Evolutionary conservation across 2,329 filamentous ascomycete genomes (phyloP).

Genomic region (Hypoxylon sp.): DNA sequence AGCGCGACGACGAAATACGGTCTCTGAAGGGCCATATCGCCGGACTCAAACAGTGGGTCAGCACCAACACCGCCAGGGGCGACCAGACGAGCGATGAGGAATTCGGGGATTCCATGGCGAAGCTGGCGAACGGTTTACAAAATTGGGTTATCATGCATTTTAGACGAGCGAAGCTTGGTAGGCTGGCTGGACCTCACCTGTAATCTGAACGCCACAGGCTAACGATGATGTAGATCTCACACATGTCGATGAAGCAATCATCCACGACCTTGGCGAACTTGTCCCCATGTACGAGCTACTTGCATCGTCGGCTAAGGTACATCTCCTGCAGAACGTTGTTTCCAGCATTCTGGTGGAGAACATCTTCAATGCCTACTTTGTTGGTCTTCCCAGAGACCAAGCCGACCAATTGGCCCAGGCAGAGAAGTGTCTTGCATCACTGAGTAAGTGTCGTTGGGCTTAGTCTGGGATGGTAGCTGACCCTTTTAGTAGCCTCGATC

Average conservation of each 20-base stretch:
- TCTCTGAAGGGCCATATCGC: slow-evolving; percentile 70
- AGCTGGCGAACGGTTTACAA: slow-evolving; percentile 75
- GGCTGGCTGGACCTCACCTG: slow-evolving; percentile 41
- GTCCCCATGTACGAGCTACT: slow-evolving; percentile 71
- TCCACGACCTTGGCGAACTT: slow-evolving; percentile 55
- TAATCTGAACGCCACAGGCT: slow-evolving; percentile 19
- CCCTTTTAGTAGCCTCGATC: slow-evolving; percentile 56
- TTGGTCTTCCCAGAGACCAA: slow-evolving; percentile 70
- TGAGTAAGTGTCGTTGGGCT: slow-evolving; percentile 54
- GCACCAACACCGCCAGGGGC: slow-evolving; percentile 72
- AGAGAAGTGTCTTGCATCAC: slow-evolving; percentile 60
- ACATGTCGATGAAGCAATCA: slow-evolving; percentile 57
- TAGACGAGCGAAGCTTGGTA: slow-evolving; percentile 70
- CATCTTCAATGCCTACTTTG: slow-evolving; percentile 73
- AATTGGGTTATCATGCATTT: slow-evolving; percentile 82
- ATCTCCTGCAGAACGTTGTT: slow-evolving; percentile 73
- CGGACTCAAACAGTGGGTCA: slow-evolving; percentile 79
- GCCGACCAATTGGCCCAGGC: slow-evolving; percentile 63
- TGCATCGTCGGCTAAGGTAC: slow-evolving; percentile 67
- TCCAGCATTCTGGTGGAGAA: slow-evolving; percentile 71
- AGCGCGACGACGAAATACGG: slow-evolving; percentile 69
- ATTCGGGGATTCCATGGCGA: slow-evolving; percentile 71
- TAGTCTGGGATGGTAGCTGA: slow-evolving; percentile 35
- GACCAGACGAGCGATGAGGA: slow-evolving; percentile 75
- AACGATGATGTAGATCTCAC: slow-evolving; percentile 57